Percentiles rank a stretch among this genome's conserved stretches.
phyloP scores from a whole-genome alignment of 306 rosid species.

The Medicago lupulina region DNA sequence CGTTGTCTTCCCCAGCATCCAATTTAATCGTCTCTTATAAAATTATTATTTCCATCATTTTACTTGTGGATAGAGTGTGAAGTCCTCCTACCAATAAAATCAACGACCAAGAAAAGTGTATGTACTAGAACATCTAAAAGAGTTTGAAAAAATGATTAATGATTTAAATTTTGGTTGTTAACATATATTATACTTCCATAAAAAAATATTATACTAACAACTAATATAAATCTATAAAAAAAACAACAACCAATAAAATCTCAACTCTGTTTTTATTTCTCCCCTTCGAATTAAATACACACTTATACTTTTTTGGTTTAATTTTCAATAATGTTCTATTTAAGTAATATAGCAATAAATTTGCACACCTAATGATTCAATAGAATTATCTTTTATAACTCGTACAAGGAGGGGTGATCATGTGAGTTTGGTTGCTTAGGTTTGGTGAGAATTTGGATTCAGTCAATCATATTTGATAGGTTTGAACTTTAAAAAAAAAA shows the following conservation, averaged over 20 bases:
- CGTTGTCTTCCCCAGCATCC: constrained; percentile 33
- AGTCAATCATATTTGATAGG: neutral
- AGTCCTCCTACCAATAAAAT: constrained; percentile 33
- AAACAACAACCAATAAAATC: constrained; percentile 13
- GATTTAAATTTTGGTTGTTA: neutral
- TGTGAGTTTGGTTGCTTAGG: neutral
- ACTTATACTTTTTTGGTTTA: neutral
- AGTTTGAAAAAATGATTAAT: neutral
- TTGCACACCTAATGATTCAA: neutral
- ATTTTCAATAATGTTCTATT: constrained; percentile 2
- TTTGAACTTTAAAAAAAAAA: neutral
- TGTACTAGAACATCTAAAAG: neutral
- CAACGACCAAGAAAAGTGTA: neutral
- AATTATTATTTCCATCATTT: constrained; percentile 25
- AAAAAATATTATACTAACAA: neutral
- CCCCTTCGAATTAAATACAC: neutral
- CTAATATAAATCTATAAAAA: constrained; percentile 17
- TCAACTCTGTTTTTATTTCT: neutral
- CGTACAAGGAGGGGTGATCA: neutral
- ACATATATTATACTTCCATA: no score
- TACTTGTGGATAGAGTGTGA: constrained; percentile 22
- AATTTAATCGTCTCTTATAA: constrained; percentile 35
- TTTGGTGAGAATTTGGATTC: neutral
- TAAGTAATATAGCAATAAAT: neutral
- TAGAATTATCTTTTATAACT: neutral